A percentile compares a stretch with the other conserved stretches of the same genome.
These are phyloP conservation scores for Dillenia turbinata DNA, from an alignment of 164 flowering plant genomes.

Conservation along the genomic window DNA sequence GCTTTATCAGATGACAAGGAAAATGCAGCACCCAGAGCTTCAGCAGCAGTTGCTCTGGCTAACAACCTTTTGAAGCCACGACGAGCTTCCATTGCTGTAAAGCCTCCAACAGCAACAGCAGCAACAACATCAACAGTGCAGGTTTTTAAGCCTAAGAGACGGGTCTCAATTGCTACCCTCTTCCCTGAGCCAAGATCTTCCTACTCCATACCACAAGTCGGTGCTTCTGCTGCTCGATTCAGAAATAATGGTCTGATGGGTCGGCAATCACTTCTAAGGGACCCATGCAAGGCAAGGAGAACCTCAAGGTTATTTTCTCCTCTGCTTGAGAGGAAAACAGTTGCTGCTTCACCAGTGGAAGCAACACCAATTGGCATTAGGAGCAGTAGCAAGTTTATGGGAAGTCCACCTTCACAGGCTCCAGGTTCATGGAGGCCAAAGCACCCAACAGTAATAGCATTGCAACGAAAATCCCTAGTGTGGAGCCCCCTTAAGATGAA, in stretches of 20 bases:
- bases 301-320: slow-evolving; percentile 55
- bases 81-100: slow-evolving; percentile 55
- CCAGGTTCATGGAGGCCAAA: slow-evolving; percentile 55
- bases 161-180: slow-evolving; percentile 70
- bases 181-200: slow-evolving; percentile 38
- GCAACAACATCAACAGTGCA: slow-evolving; percentile 20
- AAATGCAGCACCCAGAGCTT: slow-evolving; percentile 29
- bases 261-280: slow-evolving; percentile 46
- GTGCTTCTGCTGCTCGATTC: slow-evolving; percentile 18
- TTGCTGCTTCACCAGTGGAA: slow-evolving; percentile 17
- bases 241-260: slow-evolving; percentile 24
- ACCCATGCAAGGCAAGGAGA: slow-evolving; percentile 44
- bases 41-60: slow-evolving; percentile 13
- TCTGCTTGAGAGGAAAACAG: slow-evolving; percentile 22
- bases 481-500: slow-evolving; percentile 75
- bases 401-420: slow-evolving; percentile 47
- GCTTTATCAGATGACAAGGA: slow-evolving; percentile 39
- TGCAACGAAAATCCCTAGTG: slow-evolving; percentile 49
- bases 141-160: slow-evolving; percentile 47
- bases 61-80: slow-evolving; percentile 41
- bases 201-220: slow-evolving; percentile 37
- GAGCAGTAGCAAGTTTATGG: slow-evolving; percentile 60
- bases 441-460: slow-evolving; percentile 61
- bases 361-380: slow-evolving; percentile 47
- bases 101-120: slow-evolving; percentile 31